These are phyloP conservation scores for Porphyrellus cyaneotinctus DNA, from an alignment of 768 basidiomycete species.

Conservation along the genomic window DNA sequence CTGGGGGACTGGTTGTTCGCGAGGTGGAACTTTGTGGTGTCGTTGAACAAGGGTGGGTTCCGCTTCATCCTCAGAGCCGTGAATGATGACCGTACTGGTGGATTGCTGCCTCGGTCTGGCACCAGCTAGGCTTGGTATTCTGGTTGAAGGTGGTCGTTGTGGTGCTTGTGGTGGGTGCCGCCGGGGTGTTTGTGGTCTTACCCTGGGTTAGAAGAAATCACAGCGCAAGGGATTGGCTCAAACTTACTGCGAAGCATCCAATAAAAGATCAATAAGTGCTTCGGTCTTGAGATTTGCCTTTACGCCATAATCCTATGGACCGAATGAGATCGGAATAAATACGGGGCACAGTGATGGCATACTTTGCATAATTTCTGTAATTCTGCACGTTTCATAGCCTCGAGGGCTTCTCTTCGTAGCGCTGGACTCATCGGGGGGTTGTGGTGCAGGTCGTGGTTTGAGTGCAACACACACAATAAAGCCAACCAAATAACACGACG, in stretches of 20 bases:
- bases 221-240: slow-evolving; percentile 34
- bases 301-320: slow-evolving; percentile 65
- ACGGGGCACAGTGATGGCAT: slow-evolving; percentile 12
- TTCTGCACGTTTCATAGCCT: slow-evolving; percentile 52
- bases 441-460: slow-evolving; percentile 36
- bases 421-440: slow-evolving; percentile 37
- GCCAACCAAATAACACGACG: slow-evolving; percentile 48
- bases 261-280: slow-evolving; percentile 68
- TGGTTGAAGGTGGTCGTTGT: slow-evolving; percentile 32
- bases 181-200: slow-evolving; percentile 27
- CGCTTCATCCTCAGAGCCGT: slow-evolving; percentile 44
- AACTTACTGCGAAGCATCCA: slow-evolving; percentile 46
- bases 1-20: slow-evolving; percentile 23
- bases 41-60: slow-evolving; percentile 23
- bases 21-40: slow-evolving; percentile 10
- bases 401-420: slow-evolving; percentile 39
- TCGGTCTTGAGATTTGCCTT: slow-evolving; percentile 82
- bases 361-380: slow-evolving; percentile 66
- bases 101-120: slow-evolving; percentile 31
- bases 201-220: slow-evolving; percentile 31
- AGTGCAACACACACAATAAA: slow-evolving; percentile 44
- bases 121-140: slow-evolving; percentile 28
- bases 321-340: slow-evolving; percentile 12
- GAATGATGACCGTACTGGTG: slow-evolving; percentile 34
- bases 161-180: slow-evolving; percentile 16